phyloP scores from a whole-genome alignment of 257 asterid genomes.

The Solanum virginianum region DNA sequence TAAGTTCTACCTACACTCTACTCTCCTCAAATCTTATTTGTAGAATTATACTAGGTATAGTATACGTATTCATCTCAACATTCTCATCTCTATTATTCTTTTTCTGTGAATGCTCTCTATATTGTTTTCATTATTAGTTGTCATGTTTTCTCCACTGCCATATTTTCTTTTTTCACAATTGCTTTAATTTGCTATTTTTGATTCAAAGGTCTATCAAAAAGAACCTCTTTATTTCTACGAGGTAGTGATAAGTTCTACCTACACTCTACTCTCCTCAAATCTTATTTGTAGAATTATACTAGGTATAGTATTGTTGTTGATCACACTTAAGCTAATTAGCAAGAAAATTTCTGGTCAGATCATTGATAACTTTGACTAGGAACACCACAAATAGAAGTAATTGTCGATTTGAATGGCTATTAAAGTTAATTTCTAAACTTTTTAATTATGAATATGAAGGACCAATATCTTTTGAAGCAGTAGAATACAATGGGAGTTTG shows the following conservation, averaged over 20 bases:
- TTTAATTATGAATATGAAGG: neutral
- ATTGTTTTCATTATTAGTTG: neutral
- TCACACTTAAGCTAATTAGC: neutral
- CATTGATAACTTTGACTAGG: neutral
- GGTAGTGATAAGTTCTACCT: neutral
- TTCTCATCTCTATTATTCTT: too few species aligned
- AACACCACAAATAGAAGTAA: neutral
- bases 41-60: neutral
- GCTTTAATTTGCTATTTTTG: neutral
- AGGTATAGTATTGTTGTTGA: neutral
- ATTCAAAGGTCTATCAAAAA: neutral
- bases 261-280: neutral
- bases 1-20: neutral
- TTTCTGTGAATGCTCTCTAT: neutral
- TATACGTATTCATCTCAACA: too few species aligned
- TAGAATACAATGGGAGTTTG: slow-evolving; percentile 6
- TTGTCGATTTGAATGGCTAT: neutral
- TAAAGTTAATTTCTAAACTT: neutral
- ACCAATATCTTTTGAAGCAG: slow-evolving; percentile 1
- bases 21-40: neutral
- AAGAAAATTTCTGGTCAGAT: neutral
- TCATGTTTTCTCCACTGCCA: neutral
- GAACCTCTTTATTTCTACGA: neutral
- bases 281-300: neutral
- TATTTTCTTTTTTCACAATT: too few species aligned